A percentile compares a stretch with the other conserved stretches of the same genome.
phyloP scores from a whole-genome alignment of 169 alveolate genomes.

The Miamiensis avidus region DNA sequence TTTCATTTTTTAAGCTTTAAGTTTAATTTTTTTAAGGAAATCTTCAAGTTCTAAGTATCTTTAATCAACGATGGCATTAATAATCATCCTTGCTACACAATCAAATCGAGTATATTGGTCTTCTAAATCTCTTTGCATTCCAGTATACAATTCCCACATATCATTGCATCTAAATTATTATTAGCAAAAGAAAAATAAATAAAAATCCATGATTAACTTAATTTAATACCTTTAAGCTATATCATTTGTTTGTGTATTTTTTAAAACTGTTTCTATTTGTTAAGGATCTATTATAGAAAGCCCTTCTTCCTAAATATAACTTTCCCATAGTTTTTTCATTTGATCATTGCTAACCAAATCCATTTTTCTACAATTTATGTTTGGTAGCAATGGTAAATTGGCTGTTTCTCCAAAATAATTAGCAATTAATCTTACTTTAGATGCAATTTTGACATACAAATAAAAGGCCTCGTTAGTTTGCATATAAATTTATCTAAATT shows the following conservation, averaged over 20 bases:
- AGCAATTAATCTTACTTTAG: neutral
- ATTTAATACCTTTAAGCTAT: neutral
- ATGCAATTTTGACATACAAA: neutral
- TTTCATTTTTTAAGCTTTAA: neutral
- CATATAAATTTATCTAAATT: conserved; percentile 20
- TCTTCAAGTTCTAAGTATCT: conserved; percentile 20
- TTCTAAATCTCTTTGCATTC: conserved; percentile 2
- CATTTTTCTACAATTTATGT: neutral
- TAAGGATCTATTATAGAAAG: neutral
- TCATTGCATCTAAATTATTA: conserved; percentile 14
- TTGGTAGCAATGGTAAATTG: neutral
- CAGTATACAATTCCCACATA: neutral
- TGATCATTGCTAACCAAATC: neutral
- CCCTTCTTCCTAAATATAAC: neutral
- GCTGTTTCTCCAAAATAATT: neutral
- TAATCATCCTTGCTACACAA: neutral
- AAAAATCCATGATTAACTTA: neutral
- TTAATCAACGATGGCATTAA: conserved; percentile 3
- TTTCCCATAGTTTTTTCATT: neutral
- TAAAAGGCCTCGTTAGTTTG: neutral
- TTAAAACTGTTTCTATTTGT: neutral
- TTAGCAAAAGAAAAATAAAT: neutral
- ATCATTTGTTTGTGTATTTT: neutral
- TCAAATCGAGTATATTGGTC: conserved; percentile 10
- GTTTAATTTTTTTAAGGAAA: neutral